Conservation (phyloP, 371 early-diverging fungal species). For the Coemansia sp. region DNA sequence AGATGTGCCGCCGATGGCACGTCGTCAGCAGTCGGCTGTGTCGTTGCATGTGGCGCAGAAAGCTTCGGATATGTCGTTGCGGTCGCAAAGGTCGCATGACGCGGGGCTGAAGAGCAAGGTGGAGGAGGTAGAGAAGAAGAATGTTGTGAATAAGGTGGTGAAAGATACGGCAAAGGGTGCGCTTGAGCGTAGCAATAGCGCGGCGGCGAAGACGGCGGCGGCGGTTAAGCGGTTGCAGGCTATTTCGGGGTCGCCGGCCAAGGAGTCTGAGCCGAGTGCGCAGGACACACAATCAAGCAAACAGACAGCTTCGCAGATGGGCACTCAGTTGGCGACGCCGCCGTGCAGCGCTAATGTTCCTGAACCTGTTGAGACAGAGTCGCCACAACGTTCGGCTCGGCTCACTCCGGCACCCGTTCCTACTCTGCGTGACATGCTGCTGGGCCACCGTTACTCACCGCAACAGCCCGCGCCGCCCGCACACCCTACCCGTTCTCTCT, state of each 20-base stretch:
- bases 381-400: constrained; percentile 16
- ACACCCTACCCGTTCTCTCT: constrained; percentile 5
- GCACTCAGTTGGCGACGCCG: constrained; percentile 14
- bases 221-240: constrained; percentile 44
- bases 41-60: constrained; percentile 5
- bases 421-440: constrained; percentile 46
- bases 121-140: not conserved
- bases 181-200: constrained; percentile 42
- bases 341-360: constrained; percentile 14
- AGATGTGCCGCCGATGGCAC: not conserved
- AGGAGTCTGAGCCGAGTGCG: not conserved
- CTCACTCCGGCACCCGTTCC: constrained; percentile 35
- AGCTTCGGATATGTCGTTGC: constrained; percentile 10
- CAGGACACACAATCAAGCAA: no score
- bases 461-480: constrained; percentile 11
- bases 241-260: constrained; percentile 15
- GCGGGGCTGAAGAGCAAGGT: constrained; percentile 6
- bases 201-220: constrained; percentile 43
- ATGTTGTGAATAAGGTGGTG: not conserved
- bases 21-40: constrained; percentile 4
- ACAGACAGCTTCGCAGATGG: not conserved
- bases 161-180: not conserved
- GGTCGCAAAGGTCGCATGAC: constrained; percentile 25
- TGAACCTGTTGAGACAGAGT: not conserved
- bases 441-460: constrained; percentile 33